Base-by-base conservation (phyloP, 2,329 filamentous ascomycete species). In the Whalleya microplaca region DNA sequence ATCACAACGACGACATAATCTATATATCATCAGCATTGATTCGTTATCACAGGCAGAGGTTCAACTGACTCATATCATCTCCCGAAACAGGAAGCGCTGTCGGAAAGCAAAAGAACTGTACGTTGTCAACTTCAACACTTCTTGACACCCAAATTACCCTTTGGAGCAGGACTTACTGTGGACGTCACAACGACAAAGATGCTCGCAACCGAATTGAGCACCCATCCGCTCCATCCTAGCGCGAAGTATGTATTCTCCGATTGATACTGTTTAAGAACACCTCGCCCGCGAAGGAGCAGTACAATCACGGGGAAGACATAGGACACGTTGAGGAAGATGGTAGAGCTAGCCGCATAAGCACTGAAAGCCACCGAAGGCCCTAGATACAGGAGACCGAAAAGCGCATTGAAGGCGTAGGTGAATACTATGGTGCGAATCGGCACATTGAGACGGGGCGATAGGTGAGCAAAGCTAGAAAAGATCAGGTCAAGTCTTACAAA, bases 321-420 rank as follows among this genome's bases (percentile, higher is more conserved):
- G 1, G 77, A 79, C 1, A 80, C 66, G 54, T 79, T 79, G 1
- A 80, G 71, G 44, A 80, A 74, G 12, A 80, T 73, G 14, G 77
- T 79, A 60, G 73, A 76, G 20, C 72, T 76, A 3, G 77, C 74
- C 0, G 78, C 72, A 55, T 79, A 78, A 6, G 78, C 77, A 49
- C 74, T 76, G 47, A 80, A 81, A 0, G 78, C 78, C 10, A 79
- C 78, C 14, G 72, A 72, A 1, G 76, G 78, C 0, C 77, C 78
- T 0, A 79, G 70, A 53, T 79, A 80, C 3, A 81, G 68, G 1
- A 80, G 70, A 1, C 77, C 78, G 43, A 80, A 79, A 14, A 76
- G 61, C 20, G 76, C 69, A 56, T 80, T 77, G 59, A 80, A 76
- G 3, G 72, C 60, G n/a, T 71, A 75, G n/a, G 73, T 70, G 6